Evolutionary conservation across 2,329 filamentous ascomycete genomes (phyloP).

Genomic region (Oidium heveae): DNA sequence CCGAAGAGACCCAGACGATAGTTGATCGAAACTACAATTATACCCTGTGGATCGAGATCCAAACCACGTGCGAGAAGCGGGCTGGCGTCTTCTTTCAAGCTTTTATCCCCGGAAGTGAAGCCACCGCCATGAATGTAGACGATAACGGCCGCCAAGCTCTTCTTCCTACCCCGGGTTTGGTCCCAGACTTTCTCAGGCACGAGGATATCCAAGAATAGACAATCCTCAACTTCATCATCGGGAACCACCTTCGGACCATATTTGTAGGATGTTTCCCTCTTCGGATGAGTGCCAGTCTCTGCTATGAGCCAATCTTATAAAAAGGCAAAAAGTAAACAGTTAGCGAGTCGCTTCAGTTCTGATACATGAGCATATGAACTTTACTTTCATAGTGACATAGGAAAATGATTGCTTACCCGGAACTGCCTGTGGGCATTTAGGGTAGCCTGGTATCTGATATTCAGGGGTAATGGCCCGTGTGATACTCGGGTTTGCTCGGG

Average conservation of each 20-base stretch:
- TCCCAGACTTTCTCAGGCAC: slow-evolving; percentile 17
- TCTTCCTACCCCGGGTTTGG: background rate
- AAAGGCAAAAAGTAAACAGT: background rate
- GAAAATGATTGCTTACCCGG: background rate
- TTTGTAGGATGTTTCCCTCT: background rate
- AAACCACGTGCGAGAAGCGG: slow-evolving; percentile 14
- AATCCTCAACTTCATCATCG: slow-evolving; percentile 17
- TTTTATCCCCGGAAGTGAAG: slow-evolving; percentile 18
- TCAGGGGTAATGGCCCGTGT: background rate
- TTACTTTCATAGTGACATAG: background rate
- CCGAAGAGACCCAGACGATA: slow-evolving; percentile 14
- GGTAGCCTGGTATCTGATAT: background rate
- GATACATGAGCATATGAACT: background rate
- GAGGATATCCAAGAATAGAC: slow-evolving; percentile 21
- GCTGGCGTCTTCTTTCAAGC: slow-evolving; percentile 14
- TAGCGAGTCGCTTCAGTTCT: too few relatives aligned
- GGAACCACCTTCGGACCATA: background rate
- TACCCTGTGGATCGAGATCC: slow-evolving; percentile 14
- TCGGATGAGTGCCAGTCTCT: background rate
- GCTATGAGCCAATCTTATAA: background rate
- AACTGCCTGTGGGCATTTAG: background rate
- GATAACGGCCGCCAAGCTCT: slow-evolving; percentile 1
- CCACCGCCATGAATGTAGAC: slow-evolving; percentile 14
- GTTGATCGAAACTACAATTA: slow-evolving; percentile 15
- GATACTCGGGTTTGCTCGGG: background rate